Conservation (phyloP, 495 filamentous ascomycete genomes). For the Podospora anserina region DNA sequence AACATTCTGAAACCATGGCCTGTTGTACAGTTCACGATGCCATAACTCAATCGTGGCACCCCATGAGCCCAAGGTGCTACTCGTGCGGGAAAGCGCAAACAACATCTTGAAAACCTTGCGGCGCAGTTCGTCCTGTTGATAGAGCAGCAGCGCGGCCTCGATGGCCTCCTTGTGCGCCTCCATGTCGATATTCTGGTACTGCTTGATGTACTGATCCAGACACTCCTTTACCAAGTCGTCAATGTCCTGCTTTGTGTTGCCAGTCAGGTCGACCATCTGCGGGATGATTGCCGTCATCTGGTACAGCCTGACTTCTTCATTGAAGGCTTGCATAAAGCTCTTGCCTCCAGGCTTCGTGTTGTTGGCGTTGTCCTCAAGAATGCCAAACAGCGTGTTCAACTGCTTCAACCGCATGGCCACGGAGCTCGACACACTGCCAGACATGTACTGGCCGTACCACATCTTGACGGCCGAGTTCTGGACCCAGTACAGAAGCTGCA, state of each 20-base stretch:
- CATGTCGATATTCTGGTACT: background rate
- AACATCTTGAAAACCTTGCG: background rate
- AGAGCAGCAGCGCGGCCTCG: background rate
- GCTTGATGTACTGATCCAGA: background rate
- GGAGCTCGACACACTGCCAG: background rate
- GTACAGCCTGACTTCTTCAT: background rate
- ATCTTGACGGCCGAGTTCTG: background rate
- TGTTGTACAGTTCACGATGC: too few relatives aligned
- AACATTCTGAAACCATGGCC: too few relatives aligned
- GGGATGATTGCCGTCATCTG: background rate
- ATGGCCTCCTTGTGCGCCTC: constrained; percentile 1
- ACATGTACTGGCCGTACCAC: constrained; percentile 1
- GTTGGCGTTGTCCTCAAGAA: constrained; percentile 1
- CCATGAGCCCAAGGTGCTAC: background rate
- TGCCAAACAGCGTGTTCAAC: background rate
- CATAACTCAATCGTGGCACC: too few relatives aligned
- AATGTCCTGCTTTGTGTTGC: background rate
- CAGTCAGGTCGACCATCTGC: background rate
- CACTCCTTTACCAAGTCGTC: background rate
- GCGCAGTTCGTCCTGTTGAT: background rate
- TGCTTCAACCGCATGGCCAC: background rate
- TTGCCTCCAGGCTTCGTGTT: background rate
- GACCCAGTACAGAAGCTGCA: background rate
- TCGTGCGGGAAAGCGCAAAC: background rate
- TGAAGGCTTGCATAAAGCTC: constrained; percentile 26